Percentiles rank a stretch among this genome's conserved stretches.
Evolutionary conservation across 345 rosid genomes (phyloP).

Genomic region (Citrus maxima): DNA sequence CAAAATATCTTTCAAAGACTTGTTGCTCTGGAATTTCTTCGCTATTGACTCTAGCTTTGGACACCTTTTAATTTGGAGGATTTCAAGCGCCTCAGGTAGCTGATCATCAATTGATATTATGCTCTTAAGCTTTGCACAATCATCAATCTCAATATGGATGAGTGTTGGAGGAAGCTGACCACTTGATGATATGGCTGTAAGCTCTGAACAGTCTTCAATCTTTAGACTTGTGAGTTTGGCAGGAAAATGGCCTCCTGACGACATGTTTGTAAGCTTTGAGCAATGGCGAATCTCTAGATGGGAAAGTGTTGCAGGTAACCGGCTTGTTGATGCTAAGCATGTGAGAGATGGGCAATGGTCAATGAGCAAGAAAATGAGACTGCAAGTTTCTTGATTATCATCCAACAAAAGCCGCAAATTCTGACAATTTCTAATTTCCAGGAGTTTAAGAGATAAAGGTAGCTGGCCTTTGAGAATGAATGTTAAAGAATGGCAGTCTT

Average conservation of each 20-base stretch:
- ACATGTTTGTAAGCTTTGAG: neutral
- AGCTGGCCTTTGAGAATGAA: neutral
- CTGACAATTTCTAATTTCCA: neutral
- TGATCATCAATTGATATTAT: neutral
- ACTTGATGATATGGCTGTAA: neutral
- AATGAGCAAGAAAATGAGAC: neutral
- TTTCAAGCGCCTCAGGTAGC: neutral
- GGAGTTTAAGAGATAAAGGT: neutral
- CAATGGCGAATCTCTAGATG: neutral
- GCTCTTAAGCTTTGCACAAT: conserved; percentile 12
- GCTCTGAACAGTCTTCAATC: neutral
- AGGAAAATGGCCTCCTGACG: neutral
- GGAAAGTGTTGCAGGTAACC: neutral
- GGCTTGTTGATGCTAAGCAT: neutral
- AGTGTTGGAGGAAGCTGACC: neutral
- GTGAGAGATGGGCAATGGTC: neutral
- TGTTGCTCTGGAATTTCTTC: neutral
- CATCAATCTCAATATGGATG: neutral
- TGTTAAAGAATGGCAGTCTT: neutral
- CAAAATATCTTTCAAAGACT: neutral
- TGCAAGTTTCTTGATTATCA: neutral
- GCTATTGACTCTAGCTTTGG: conserved; percentile 6
- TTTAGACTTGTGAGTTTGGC: neutral
- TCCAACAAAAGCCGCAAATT: conserved; percentile 5
- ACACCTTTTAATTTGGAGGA: neutral